Conservation (phyloP, 179 eudicot genomes). For the Silene coronaria region DNA sequence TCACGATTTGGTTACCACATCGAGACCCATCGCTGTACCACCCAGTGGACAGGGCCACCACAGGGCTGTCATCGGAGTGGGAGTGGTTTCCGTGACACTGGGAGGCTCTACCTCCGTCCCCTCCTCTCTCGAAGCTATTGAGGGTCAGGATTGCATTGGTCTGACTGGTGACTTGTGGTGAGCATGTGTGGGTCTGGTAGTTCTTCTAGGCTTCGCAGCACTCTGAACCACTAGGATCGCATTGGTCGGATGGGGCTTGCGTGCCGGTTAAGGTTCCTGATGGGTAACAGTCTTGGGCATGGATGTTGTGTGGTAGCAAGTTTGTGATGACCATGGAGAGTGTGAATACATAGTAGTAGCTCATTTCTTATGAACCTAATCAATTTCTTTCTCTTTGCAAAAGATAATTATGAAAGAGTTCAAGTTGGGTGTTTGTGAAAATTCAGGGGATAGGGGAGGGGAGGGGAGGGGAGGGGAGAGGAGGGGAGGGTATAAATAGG, state of each 20-base stretch:
- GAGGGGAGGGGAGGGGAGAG: neutral
- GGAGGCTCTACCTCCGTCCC: constrained; percentile 40
- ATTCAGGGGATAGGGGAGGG: neutral
- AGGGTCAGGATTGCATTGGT: constrained; percentile 34
- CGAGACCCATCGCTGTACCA: constrained; percentile 33
- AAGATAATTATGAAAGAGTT: no score
- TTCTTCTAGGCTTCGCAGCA: constrained; percentile 31
- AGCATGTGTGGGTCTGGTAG: constrained; percentile 42
- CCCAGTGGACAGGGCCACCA: constrained; percentile 51
- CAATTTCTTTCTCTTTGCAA: neutral
- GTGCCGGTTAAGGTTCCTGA: constrained; percentile 26
- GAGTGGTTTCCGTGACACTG: constrained; percentile 33
- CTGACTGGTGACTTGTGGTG: constrained; percentile 32
- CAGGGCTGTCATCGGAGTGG: constrained; percentile 28
- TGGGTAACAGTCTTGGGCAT: constrained; percentile 31
- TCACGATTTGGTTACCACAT: constrained; percentile 29
- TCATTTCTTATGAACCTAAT: constrained; percentile 15
- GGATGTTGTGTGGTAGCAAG: constrained; percentile 5
- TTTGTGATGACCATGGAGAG: constrained; percentile 7
- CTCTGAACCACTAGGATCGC: constrained; percentile 30
- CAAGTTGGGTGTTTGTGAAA: neutral
- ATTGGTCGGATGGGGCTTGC: constrained; percentile 27
- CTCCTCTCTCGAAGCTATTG: constrained; percentile 37
- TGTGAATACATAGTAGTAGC: neutral
- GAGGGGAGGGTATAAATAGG: neutral